Conservation (phyloP, 768 basidiomycete species). For the Lyophyllum semitale region DNA sequence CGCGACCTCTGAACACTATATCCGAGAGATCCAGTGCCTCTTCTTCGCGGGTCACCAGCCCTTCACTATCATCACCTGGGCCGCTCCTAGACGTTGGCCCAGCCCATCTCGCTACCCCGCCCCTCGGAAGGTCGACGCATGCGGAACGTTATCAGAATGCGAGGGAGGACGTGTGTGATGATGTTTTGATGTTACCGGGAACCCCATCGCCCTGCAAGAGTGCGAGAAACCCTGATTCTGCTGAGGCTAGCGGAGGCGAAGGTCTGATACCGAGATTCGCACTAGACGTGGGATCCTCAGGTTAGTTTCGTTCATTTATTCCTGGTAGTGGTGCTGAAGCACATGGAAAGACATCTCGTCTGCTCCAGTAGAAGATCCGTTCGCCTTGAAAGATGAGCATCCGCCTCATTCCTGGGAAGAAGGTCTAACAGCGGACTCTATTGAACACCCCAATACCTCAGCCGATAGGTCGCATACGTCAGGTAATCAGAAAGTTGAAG, state of each 20-base stretch:
- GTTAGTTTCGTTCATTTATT: not conserved
- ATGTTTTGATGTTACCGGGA: constrained; percentile 31
- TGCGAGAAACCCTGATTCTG: constrained; percentile 4
- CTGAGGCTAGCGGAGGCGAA: constrained; percentile 18
- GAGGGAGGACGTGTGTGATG: constrained; percentile 28
- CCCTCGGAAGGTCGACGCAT: constrained; percentile 38
- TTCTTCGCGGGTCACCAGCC: not conserved
- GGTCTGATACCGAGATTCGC: constrained; percentile 34
- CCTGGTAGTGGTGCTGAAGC: not conserved
- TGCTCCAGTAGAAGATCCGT: constrained; percentile 6
- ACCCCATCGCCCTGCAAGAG: constrained; percentile 41
- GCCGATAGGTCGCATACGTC: not conserved
- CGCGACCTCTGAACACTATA: not conserved
- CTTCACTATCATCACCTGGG: not conserved
- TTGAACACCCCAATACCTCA: not conserved
- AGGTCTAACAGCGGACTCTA: not conserved
- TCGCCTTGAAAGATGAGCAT: not conserved
- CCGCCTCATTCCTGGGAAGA: not conserved
- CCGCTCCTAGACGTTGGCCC: not conserved
- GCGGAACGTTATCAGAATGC: constrained; percentile 30
- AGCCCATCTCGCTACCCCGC: constrained; percentile 29
- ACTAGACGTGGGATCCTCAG: constrained; percentile 23
- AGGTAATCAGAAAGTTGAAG: not conserved
- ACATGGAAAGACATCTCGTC: not conserved
- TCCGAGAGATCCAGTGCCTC: not conserved